A percentile compares a stretch with the other conserved stretches of the same genome.
Evolutionary conservation across 2,329 filamentous ascomycete species (phyloP).

Genomic region (Hypomyces rosellus): DNA sequence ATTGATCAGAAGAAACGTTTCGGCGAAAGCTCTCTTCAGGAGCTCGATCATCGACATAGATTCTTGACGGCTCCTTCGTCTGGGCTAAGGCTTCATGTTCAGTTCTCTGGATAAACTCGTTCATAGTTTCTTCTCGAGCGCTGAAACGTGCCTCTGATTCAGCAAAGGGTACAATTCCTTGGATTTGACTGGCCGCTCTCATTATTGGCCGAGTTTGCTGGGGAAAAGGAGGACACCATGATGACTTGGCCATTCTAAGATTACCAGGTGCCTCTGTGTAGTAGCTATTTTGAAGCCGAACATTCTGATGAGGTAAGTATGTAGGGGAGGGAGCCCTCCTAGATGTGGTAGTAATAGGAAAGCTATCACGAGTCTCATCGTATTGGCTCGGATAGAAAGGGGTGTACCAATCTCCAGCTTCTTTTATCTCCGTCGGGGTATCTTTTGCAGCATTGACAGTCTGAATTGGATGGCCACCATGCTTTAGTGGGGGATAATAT

Average conservation of each 20-base stretch:
- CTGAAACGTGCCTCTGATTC: not conserved
- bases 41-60: not conserved
- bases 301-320: too few species aligned
- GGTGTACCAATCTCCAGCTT: not conserved
- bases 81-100: constrained; percentile 17
- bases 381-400: not conserved
- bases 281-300: too few species aligned
- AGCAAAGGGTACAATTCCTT: not conserved
- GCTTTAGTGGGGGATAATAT: too few species aligned
- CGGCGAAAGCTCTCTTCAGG: too few species aligned
- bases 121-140: constrained; percentile 16
- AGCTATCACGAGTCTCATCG: not conserved
- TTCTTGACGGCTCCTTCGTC: not conserved
- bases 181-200: not conserved
- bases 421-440: too few species aligned
- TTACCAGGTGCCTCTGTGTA: too few species aligned
- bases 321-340: not conserved
- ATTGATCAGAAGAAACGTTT: too few species aligned
- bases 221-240: too few species aligned
- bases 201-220: too few species aligned
- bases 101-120: constrained; percentile 22
- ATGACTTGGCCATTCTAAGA: too few species aligned
- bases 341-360: not conserved
- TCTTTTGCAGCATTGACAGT: too few species aligned
- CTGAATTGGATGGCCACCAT: too few species aligned